Conservation (phyloP, 2,329 filamentous ascomycete species). For the Diaporthe sp. region DNA sequence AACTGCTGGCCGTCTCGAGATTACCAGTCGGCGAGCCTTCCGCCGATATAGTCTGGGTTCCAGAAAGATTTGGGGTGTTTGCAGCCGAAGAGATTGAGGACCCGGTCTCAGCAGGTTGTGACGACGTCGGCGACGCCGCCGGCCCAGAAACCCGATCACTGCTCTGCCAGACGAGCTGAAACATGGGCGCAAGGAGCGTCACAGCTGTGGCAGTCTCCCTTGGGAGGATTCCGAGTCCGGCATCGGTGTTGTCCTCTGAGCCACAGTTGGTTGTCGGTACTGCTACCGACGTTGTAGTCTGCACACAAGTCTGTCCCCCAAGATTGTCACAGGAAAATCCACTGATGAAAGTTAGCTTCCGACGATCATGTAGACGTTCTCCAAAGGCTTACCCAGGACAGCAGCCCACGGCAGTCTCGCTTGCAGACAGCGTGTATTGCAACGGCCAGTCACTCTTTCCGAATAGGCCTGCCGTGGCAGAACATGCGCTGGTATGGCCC, state of each 20-base stretch:
- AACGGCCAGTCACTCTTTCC: constrained; percentile 8
- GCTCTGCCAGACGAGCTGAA: constrained; percentile 29
- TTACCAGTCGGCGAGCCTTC: neutral
- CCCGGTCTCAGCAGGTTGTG: neutral
- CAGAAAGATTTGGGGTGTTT: neutral
- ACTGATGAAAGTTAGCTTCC: constrained; percentile 8
- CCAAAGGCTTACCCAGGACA: constrained; percentile 5
- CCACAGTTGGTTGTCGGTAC: constrained; percentile 23
- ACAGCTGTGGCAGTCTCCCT: constrained; percentile 18
- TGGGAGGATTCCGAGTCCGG: neutral
- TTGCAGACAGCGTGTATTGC: constrained; percentile 2
- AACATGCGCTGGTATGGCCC: constrained; percentile 24
- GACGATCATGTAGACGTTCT: neutral
- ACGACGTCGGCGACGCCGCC: neutral
- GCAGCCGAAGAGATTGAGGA: neutral
- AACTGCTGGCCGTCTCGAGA: constrained; percentile 20
- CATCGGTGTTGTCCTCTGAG: neutral
- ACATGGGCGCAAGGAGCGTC: constrained; percentile 34
- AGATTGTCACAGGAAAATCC: constrained; percentile 18
- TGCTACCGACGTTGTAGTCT: constrained; percentile 10
- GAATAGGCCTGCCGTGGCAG: constrained; percentile 13
- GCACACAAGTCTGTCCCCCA: constrained; percentile 27
- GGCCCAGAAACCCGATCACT: neutral
- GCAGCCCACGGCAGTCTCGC: constrained; percentile 34
- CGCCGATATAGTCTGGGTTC: constrained; percentile 4